Evolutionary conservation across 768 basidiomycete species (phyloP), one percentile per base, ranked within the genome.

Genomic region (Lanmaoa pseudosensibilis): DNA sequence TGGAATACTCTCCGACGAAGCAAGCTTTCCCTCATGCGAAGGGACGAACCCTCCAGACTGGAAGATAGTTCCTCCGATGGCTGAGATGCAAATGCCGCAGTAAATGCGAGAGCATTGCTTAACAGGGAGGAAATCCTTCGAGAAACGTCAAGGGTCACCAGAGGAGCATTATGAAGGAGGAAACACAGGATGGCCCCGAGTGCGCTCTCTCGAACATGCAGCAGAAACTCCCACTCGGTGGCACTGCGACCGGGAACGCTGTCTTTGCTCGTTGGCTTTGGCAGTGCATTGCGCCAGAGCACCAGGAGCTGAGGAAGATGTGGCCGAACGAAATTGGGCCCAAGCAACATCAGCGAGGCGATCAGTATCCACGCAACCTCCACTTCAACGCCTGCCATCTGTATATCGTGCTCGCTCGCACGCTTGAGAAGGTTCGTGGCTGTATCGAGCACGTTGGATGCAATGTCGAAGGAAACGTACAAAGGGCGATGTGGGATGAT

Each of bases 361-460:
- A 99, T 92, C 36, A 90, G 75, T 13, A 87, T 94, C 97, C 97
- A 98, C 0, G 95, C 94, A 1, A 95, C 88, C 66, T 96, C 94
- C 3, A 97, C 86, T 67, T 96, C 94, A 32, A 91, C 78, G 13
- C 83, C 83, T 2, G 92, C 93, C 32, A 91, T 73, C 52, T 84
- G 82, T 44, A 98, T 77, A 55, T 95, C 89, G 68, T 98, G 96
- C 56, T 97, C 94, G 9, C 91, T 90, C 1, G 92, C 89, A 34
- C 88, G 83, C 66, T 96, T 98, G 51, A 99, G 81, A 11, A 99
- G 81, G 54, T 89, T 86, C 2, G 90, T 92, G 2, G 96, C 90
- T 72, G 92, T 88, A 65, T 97, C 92, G 54, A 98, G 83, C 18
- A 94, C 88, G 68, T 90, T 95, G 5, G 93, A 85, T 38, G 87